These are phyloP conservation scores for Cladosporium halotolerans DNA, from an alignment of 2,329 filamentous ascomycete genomes.

Conservation along the genomic window DNA sequence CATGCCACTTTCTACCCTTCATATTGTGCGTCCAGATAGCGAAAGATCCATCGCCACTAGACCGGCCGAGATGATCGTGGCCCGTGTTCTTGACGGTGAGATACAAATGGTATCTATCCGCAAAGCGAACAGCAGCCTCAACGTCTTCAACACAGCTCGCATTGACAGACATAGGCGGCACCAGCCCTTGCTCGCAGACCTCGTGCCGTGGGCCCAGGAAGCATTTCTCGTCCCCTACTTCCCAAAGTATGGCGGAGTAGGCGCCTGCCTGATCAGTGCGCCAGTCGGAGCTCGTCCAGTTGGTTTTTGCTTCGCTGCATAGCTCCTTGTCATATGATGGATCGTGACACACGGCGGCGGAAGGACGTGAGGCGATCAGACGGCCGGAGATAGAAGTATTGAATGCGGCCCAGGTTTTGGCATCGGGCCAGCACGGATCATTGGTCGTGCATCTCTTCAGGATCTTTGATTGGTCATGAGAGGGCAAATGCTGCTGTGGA, in stretches of 20 bases:
- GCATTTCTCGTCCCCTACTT: not conserved
- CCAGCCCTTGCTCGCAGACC: not conserved
- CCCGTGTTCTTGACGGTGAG: slow-evolving; percentile 25
- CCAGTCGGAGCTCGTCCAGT: not conserved
- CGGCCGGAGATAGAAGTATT: not conserved
- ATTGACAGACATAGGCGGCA: not conserved
- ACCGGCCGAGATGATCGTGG: slow-evolving; percentile 24
- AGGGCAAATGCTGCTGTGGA: not conserved
- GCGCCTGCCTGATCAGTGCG: not conserved
- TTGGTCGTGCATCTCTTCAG: not conserved
- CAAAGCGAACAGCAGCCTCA: slow-evolving; percentile 19
- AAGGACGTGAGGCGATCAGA: not conserved
- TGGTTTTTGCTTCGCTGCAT: not conserved
- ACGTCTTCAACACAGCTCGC: slow-evolving; percentile 14
- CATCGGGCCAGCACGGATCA: not conserved
- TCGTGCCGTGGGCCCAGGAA: not conserved
- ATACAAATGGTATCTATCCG: slow-evolving; percentile 15
- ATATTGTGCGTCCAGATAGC: slow-evolving; percentile 21
- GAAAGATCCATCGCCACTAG: slow-evolving; percentile 15
- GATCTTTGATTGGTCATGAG: not conserved
- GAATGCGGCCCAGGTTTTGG: not conserved
- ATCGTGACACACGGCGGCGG: not conserved
- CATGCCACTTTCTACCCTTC: slow-evolving; percentile 1
- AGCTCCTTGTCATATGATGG: not conserved
- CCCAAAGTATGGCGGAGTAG: not conserved